Conservation (phyloP, 169 alveolate species). For the Cryptosporidium baileyi region DNA sequence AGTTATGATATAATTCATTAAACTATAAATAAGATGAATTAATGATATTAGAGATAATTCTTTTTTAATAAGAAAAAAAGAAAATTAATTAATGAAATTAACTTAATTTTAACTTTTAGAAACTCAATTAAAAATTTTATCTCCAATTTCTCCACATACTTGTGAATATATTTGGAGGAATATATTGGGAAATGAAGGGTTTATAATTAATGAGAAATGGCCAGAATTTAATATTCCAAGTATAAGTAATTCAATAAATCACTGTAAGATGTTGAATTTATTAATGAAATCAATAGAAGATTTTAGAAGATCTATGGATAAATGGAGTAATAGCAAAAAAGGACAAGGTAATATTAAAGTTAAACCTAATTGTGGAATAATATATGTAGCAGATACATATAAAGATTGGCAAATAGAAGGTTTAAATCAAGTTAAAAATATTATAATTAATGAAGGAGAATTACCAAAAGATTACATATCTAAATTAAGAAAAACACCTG, state of each 20-base stretch:
- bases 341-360: not conserved
- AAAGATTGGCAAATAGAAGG: constrained; percentile 66
- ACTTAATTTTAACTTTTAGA: constrained; percentile 70
- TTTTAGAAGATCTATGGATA: constrained; percentile 48
- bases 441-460: constrained; percentile 22
- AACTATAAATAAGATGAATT: no score
- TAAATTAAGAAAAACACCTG: constrained; percentile 33
- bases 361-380: constrained; percentile 5
- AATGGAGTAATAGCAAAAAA: constrained; percentile 43
- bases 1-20: not conserved
- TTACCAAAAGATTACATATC: constrained; percentile 53
- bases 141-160: constrained; percentile 90
- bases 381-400: constrained; percentile 50
- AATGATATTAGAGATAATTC: not conserved
- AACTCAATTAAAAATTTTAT: constrained; percentile 80
- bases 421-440: constrained; percentile 29
- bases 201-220: constrained; percentile 82
- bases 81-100: not conserved
- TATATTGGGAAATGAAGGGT: constrained; percentile 77
- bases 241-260: constrained; percentile 41
- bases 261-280: constrained; percentile 47
- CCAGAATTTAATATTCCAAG: constrained; percentile 76
- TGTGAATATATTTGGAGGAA: constrained; percentile 89
- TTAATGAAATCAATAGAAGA: constrained; percentile 43
- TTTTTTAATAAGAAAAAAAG: not conserved